A percentile compares a stretch with the other conserved stretches of the same genome.
phyloP scores from a whole-genome alignment of 2,329 filamentous ascomycete genomes.

The Alternaria alternata region DNA sequence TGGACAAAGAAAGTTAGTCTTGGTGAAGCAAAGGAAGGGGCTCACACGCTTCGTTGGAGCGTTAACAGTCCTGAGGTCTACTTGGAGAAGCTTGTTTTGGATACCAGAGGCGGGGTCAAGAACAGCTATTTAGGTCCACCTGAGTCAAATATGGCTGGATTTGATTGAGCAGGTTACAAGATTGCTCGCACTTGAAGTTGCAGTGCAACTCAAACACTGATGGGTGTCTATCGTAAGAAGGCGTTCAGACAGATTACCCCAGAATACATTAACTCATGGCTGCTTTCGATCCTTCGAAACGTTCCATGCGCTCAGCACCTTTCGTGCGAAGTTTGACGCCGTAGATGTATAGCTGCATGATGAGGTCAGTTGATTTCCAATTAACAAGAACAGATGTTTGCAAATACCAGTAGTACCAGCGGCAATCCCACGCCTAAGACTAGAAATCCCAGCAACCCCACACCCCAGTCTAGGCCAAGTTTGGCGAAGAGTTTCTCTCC shows the following conservation, averaged over 20 bases:
- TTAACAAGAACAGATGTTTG: not conserved
- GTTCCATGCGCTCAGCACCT: constrained; percentile 14
- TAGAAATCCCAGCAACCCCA: constrained; percentile 19
- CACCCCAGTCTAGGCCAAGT: constrained; percentile 24
- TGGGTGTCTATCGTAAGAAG: not conserved
- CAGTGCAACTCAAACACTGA: too few relatives aligned
- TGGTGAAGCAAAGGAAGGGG: constrained; percentile 21
- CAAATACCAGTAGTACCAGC: constrained; percentile 15
- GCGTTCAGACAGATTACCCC: not conserved
- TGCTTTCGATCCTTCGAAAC: constrained; percentile 13
- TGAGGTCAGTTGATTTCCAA: not conserved
- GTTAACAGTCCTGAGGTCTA: constrained; percentile 10
- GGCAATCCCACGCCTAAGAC: constrained; percentile 24
- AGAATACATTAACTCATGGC: not conserved
- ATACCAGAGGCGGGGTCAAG: constrained; percentile 29
- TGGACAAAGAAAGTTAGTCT: constrained; percentile 29
- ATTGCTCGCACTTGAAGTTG: not conserved
- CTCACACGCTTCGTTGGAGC: constrained; percentile 46
- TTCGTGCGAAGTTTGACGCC: not conserved
- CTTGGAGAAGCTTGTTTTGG: constrained; percentile 41
- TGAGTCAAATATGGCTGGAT: constrained; percentile 3
- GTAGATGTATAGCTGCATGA: not conserved
- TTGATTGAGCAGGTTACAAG: not conserved
- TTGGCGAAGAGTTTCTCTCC: constrained; percentile 16
- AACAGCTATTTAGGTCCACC: constrained; percentile 35